phyloP scores from a whole-genome alignment of 164 flowering plant species.

The Warburgia ugandensis region DNA sequence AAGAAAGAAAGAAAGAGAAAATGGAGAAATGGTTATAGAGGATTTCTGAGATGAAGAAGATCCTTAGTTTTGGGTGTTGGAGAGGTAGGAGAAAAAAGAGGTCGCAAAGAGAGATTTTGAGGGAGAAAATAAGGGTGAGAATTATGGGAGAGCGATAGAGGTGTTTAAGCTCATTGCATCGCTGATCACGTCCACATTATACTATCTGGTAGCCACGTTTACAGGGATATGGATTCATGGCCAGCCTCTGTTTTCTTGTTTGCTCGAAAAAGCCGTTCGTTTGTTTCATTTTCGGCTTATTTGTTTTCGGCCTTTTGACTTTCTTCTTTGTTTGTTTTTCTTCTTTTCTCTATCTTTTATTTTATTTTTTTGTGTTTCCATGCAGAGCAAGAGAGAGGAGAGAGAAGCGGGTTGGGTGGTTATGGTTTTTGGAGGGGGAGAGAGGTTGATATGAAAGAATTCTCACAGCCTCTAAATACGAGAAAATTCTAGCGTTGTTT shows the following conservation, averaged over 20 bases:
- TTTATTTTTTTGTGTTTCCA: neutral
- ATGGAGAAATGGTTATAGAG: neutral
- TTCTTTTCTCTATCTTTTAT: neutral
- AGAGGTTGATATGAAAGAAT: too few species aligned
- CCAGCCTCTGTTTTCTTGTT: too few species aligned
- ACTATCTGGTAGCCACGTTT: conserved; percentile 11
- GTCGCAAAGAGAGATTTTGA: conserved; percentile 25
- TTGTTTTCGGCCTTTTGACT: conserved; percentile 1
- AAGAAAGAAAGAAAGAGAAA: conserved; percentile 4
- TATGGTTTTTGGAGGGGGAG: too few species aligned
- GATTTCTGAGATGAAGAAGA: conserved; percentile 7
- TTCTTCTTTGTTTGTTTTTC: too few species aligned
- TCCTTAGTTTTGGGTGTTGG: conserved; percentile 19
- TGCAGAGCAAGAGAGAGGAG: too few species aligned
- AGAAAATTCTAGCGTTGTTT: too few species aligned
- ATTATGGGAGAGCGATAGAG: too few species aligned
- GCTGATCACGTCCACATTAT: conserved; percentile 17
- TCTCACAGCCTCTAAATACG: too few species aligned
- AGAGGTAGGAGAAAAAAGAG: conserved; percentile 15
- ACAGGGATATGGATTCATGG: too few species aligned
- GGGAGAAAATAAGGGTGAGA: conserved; percentile 17
- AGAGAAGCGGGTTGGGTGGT: too few species aligned
- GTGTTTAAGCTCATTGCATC: too few species aligned
- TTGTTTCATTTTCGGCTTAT: too few species aligned
- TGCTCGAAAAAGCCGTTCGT: conserved; percentile 1